These are phyloP conservation scores for Populus hybrid DNA, from an alignment of 441 rosid genomes.

Conservation along the genomic window DNA sequence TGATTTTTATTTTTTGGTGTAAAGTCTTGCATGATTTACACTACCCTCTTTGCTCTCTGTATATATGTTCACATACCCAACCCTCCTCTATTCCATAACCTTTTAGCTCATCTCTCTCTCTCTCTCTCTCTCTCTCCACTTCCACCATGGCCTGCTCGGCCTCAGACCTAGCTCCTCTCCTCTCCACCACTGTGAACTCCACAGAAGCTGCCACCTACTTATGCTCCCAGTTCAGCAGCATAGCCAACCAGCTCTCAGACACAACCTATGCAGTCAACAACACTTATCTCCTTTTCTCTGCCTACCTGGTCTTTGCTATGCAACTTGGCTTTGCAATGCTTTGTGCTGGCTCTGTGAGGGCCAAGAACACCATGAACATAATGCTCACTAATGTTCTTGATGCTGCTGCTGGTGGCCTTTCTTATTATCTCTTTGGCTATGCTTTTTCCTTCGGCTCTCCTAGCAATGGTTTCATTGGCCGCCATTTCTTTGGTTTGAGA, in stretches of 20 bases:
- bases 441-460: constrained; percentile 84
- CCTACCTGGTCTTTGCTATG: constrained; percentile 89
- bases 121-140: background rate
- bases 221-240: constrained; percentile 43
- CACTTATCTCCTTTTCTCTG: constrained; percentile 88
- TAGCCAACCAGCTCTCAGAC: constrained; percentile 50
- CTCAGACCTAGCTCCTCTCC: constrained; percentile 40
- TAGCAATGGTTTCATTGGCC: constrained; percentile 77
- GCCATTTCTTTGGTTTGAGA: constrained; percentile 59
- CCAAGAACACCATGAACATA: constrained; percentile 89
- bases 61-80: background rate
- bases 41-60: too few species aligned
- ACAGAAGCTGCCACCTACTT: constrained; percentile 63
- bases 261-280: constrained; percentile 65
- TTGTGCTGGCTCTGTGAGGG: constrained; percentile 88
- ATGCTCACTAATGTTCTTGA: constrained; percentile 96
- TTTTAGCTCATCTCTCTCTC: background rate
- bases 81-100: background rate
- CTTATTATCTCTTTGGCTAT: constrained; percentile 80
- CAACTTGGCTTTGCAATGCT: constrained; percentile 95
- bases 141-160: constrained; percentile 44
- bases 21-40: too few species aligned
- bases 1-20: too few species aligned
- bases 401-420: constrained; percentile 82
- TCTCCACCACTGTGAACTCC: constrained; percentile 47